Base-by-base conservation (phyloP, 2,329 filamentous ascomycete species). In the Exophiala spinifera region DNA sequence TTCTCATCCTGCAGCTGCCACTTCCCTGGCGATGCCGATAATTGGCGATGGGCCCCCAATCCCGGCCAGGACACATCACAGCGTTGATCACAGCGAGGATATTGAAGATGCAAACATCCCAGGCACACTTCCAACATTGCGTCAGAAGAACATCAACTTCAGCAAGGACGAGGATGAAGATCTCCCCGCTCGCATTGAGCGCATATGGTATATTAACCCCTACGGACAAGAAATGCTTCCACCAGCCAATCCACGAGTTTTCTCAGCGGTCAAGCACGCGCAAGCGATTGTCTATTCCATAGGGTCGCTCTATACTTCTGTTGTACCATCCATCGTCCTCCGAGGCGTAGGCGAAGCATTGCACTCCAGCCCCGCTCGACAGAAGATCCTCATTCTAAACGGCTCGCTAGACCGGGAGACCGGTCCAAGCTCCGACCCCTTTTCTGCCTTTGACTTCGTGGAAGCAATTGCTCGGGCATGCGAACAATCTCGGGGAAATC, bases 171-270 rank as follows among this genome's bases (percentile, higher is more conserved):
- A 88, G 57, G 88, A 92, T 51, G 87, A 91, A 63, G 89, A 94
- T 51, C 77, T 97, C 1, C 81, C 89, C 0, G 80, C 87, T 0
- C 80, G 89, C 23, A 95, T 97, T 63, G 78, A 85, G 51, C 76
- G 91, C 2, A 79, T 97, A 28, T 97, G 91, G 90, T 97, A 97
- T 74, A 97, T 97, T 74, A 97, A 96, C 66, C 92, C 92, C 0
- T 97, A 96, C 69, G 92, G 92, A n/a, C 90, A 96, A 68, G 91
- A 96, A 71, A 96, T 97, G 62, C 83, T 86, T 15, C 88, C 91
- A 0, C 81, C 85, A 0, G 88, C 90, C 1, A 97, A 96, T 65
- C 85, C 90, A 0, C 85, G 89, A 47, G 89, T 92, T 0, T 64
- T 95, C 0, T 79, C 83, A 6, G 83, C 89, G 0, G 70, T 97